Conservation (phyloP, 768 basidiomycete genomes). For the Naematelia aurantialba region DNA sequence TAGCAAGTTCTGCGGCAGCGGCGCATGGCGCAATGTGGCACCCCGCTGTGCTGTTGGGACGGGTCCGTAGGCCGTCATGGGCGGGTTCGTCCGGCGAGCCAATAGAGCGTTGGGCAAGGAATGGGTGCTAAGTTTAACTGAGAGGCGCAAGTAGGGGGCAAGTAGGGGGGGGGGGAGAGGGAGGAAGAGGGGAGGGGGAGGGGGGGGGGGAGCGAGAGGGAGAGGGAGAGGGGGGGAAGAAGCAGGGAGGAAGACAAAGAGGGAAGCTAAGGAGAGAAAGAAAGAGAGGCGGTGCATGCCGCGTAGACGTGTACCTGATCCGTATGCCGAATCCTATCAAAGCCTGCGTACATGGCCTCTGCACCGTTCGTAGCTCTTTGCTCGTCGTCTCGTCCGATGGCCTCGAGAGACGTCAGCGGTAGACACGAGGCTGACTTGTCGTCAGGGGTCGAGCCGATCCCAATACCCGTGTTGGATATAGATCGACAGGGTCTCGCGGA, state of each 20-base stretch:
- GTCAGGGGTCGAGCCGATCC: constrained; percentile 9
- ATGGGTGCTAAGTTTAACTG: no score
- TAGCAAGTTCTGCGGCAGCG: background rate
- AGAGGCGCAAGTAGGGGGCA: no score
- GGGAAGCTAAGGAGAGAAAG: background rate
- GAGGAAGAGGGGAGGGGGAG: no score
- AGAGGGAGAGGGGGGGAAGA: background rate
- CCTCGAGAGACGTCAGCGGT: background rate
- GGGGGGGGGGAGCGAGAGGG: background rate
- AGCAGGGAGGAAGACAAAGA: background rate
- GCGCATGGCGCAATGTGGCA: no score
- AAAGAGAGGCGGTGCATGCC: background rate
- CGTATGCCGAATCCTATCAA: no score
- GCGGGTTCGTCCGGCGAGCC: background rate
- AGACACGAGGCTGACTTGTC: constrained; percentile 11
- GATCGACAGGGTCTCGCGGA: background rate
- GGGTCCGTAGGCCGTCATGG: background rate
- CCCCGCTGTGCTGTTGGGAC: background rate
- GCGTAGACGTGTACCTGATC: background rate
- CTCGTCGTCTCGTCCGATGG: background rate
- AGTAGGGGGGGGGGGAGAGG: no score
- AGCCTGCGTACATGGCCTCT: no score
- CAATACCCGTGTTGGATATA: constrained; percentile 5
- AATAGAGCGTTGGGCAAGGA: background rate
- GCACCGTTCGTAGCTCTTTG: background rate